A percentile compares a stretch with the other conserved stretches of the same genome.
phyloP scores from a whole-genome alignment of 164 flowering plant species.

The Warburgia ugandensis region DNA sequence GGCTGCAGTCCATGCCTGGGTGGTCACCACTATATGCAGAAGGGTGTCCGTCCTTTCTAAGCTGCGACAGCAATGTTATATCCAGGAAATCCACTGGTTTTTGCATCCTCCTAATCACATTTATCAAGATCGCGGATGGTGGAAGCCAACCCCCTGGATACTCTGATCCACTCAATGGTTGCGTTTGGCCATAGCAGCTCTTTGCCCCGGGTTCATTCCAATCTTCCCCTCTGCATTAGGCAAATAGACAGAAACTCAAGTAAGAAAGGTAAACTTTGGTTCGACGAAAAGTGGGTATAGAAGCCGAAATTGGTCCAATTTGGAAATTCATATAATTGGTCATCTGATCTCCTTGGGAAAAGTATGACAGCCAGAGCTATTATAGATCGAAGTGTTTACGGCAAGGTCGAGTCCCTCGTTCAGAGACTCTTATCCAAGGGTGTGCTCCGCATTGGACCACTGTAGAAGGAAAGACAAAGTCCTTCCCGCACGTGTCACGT shows the following conservation, averaged over 20 bases:
- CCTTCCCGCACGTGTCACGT: too few species aligned
- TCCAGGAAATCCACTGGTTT: slow-evolving; percentile 33
- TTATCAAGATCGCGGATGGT: slow-evolving; percentile 15
- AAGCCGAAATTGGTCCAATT: too few species aligned
- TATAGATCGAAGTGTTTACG: too few species aligned
- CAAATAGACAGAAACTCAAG: too few species aligned
- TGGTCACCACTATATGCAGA: slow-evolving; percentile 25
- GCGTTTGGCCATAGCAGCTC: slow-evolving; percentile 22
- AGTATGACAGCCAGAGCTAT: too few species aligned
- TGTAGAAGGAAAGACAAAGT: too few species aligned
- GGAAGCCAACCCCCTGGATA: slow-evolving; percentile 26
- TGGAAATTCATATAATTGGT: too few species aligned
- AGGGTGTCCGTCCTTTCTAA: slow-evolving; percentile 38
- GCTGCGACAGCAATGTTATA: slow-evolving; percentile 32
- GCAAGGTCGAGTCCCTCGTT: too few species aligned
- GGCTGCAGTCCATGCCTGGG: slow-evolving; percentile 47
- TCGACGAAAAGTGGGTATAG: background rate
- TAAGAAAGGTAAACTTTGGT: background rate
- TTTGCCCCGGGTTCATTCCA: slow-evolving; percentile 23
- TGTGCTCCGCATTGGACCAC: too few species aligned
- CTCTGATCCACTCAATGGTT: slow-evolving; percentile 20
- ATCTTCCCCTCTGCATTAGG: slow-evolving; percentile 28
- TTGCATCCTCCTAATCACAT: slow-evolving; percentile 21
- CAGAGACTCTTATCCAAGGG: too few species aligned
- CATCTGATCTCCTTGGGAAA: too few species aligned